Evolutionary conservation across 176 grass and related monocot genomes (phyloP), one percentile per base, ranked within the genome.

Genomic region (Aechmea fasciata): DNA sequence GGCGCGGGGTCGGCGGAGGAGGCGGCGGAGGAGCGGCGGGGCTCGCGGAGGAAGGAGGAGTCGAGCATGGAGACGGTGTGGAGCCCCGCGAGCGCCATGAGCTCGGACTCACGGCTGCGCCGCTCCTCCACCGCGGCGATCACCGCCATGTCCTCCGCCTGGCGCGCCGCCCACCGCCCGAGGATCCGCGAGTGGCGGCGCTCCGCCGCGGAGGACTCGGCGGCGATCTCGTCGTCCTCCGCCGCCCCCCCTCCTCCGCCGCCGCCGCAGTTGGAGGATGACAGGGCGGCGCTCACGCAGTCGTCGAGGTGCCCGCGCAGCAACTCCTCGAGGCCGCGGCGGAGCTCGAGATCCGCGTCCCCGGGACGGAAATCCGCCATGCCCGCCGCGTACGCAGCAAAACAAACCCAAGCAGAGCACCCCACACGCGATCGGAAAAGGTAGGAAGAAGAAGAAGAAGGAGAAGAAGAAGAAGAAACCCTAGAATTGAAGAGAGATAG

Each of bases 41-140:
- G 50, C 17, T 77, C 75, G n/a, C 71, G 83, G 3, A 80, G 76
- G 65, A 85, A 85, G 14, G 76, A 71, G 41, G 71, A 47, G n/a
- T 79, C 71, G 57, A 80, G 77, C 83, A 72, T 80, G 72, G 83
- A 84, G 25, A 84, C 82, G 9, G 70, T 70, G 47, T 79, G 82
- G 65, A 84, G 77, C 33, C 81, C 81, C 9, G 80, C 80, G 9
- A 82, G 61, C 12, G 80, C 67, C 73, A 82, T 75, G 49, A 77
- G 73, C 73, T 82, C 80, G 50, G 73, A 76, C 17, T 82, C 80
- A 2, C 80, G 80, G 50, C 49, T 82, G 51, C 80, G 48, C 57
- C 66, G 80, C 73, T 82, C 80, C 59, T 82, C 80, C 59, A 82
- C 57, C 59, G 59, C 65, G 49, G 73, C 68, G 74, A 77, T 77